phyloP scores from a whole-genome alignment of 345 rosid species.

The Salix arbutifolia region DNA sequence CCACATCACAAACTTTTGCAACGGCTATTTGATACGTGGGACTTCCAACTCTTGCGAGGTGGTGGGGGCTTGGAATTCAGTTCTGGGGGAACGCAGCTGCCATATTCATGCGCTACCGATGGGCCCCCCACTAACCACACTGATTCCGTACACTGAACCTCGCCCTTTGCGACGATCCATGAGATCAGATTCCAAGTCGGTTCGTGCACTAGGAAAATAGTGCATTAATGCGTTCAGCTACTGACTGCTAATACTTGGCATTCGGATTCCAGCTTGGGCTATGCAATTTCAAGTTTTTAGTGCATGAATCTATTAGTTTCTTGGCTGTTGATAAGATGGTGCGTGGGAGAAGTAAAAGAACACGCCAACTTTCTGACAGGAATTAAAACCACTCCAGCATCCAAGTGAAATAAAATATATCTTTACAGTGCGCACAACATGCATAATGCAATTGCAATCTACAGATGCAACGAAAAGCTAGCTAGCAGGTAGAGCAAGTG shows the following conservation, averaged over 20 bases:
- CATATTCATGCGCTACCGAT: not conserved
- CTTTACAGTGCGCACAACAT: not conserved
- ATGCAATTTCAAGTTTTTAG: not conserved
- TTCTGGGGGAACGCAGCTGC: not conserved
- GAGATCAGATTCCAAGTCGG: not conserved
- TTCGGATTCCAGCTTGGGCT: not conserved
- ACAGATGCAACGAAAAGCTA: not conserved
- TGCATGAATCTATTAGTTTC: not conserved
- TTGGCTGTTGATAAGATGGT: not conserved
- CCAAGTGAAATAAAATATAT: not conserved
- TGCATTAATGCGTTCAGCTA: not conserved
- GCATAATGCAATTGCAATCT: not conserved
- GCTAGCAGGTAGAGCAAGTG: not conserved
- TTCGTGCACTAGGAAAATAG: not conserved
- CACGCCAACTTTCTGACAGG: not conserved
- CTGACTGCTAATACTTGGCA: not conserved
- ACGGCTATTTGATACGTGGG: constrained; percentile 17
- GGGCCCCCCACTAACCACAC: not conserved
- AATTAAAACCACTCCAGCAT: not conserved
- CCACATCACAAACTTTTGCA: not conserved
- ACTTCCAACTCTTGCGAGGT: not conserved
- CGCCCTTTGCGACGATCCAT: not conserved
- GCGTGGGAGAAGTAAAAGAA: not conserved
- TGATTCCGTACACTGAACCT: not conserved
- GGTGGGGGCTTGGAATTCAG: not conserved